phyloP scores from a whole-genome alignment of 2,329 filamentous ascomycete species.

The Scedosporium boydii region DNA sequence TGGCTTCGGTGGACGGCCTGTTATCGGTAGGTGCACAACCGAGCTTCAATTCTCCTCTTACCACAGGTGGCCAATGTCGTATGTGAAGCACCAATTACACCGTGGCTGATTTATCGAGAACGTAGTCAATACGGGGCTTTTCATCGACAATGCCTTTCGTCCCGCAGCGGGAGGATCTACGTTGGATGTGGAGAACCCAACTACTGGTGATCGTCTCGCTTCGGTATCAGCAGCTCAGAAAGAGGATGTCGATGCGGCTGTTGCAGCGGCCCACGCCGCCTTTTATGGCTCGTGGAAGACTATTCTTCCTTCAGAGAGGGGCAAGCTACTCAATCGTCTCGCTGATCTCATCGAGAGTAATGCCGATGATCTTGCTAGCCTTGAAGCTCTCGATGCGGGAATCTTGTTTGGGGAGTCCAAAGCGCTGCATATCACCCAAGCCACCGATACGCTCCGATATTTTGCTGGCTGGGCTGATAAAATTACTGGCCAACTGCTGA shows the following conservation, averaged over 20 bases:
- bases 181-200: slow-evolving; percentile 41
- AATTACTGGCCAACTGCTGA: slow-evolving; percentile 57
- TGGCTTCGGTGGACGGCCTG: no score
- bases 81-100: no score
- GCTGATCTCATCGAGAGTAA: slow-evolving; percentile 3
- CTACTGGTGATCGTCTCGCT: slow-evolving; percentile 19
- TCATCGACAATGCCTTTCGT: slow-evolving; percentile 71
- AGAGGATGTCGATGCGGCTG: slow-evolving; percentile 23
- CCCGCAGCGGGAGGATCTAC: slow-evolving; percentile 50
- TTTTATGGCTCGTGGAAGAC: neutral
- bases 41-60: no score
- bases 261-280: slow-evolving; percentile 13
- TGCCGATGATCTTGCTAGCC: neutral
- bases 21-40: no score
- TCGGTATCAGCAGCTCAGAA: slow-evolving; percentile 17
- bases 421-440: slow-evolving; percentile 43
- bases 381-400: slow-evolving; percentile 6
- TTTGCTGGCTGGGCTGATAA: slow-evolving; percentile 65
- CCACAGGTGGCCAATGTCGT: no score
- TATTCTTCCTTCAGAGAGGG: neutral
- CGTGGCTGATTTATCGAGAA: no score
- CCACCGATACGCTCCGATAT: slow-evolving; percentile 43
- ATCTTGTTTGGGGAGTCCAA: slow-evolving; percentile 27
- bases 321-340: slow-evolving; percentile 2
- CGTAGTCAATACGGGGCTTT: slow-evolving; percentile 44